Conservation (phyloP, 768 basidiomycete species). For the Cystobasidium onofrii region DNA sequence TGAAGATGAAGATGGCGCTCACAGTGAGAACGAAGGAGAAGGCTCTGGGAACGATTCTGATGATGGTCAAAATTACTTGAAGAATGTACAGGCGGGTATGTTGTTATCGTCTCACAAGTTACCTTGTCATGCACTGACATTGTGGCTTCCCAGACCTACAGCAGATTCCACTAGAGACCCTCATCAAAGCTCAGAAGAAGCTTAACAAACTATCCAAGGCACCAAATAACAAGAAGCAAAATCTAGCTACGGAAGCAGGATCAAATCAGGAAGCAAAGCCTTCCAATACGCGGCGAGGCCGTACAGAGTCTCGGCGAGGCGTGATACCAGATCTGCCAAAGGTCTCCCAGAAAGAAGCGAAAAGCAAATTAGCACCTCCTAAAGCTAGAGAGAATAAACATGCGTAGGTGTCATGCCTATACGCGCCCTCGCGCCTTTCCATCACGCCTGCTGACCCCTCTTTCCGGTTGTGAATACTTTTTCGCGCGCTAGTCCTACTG, state of each 20-base stretch:
- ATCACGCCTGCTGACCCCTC: too few species aligned
- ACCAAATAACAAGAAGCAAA: background rate
- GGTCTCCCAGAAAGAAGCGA: background rate
- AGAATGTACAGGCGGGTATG: background rate
- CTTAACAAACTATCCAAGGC: background rate
- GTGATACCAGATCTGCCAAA: background rate
- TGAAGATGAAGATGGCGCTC: background rate
- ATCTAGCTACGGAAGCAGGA: background rate
- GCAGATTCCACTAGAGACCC: background rate
- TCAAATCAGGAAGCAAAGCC: background rate
- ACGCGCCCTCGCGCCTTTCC: too few species aligned
- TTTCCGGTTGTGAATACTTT: background rate
- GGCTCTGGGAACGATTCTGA: background rate
- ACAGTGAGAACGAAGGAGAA: background rate
- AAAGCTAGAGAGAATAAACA: background rate
- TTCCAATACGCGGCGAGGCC: background rate
- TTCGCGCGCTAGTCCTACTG: background rate
- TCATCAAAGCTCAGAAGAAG: background rate
- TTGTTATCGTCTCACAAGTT: too few species aligned
- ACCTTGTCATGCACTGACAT: too few species aligned
- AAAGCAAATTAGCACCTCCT: background rate
- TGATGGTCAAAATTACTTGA: background rate
- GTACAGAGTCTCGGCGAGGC: background rate
- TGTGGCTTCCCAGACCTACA: constrained; percentile 6
- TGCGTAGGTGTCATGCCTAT: background rate